Conservation (phyloP, 495 filamentous ascomycete genomes). For the Chaetomidium leptoderma region DNA sequence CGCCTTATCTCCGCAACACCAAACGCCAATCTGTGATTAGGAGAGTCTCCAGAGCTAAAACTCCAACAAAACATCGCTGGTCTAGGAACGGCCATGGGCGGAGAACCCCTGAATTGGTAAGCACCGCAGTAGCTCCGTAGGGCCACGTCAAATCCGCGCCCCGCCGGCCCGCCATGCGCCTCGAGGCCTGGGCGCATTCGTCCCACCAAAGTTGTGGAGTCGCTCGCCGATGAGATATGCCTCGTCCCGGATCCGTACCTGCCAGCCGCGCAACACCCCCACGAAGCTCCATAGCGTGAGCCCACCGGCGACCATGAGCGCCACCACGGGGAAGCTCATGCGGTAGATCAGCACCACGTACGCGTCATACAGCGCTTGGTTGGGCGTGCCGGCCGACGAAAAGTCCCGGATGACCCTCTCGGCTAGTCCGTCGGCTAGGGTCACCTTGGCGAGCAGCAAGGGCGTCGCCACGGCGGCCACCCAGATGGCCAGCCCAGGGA, state of each 20-base stretch:
- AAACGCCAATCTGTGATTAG: neutral
- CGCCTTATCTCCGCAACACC: neutral
- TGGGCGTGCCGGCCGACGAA: slow-evolving; percentile 17
- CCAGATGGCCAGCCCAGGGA: slow-evolving; percentile 63
- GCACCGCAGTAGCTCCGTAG: neutral
- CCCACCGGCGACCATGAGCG: slow-evolving; percentile 40
- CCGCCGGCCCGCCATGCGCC: slow-evolving; percentile 32
- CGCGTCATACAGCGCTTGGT: slow-evolving; percentile 39
- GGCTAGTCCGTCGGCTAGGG: slow-evolving; percentile 25
- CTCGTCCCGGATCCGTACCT: slow-evolving; percentile 80
- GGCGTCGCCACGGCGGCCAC: slow-evolving; percentile 57
- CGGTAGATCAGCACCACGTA: slow-evolving; percentile 59
- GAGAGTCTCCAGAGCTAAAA: neutral
- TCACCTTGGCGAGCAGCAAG: slow-evolving; percentile 29
- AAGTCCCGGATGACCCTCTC: neutral
- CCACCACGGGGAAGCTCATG: slow-evolving; percentile 63
- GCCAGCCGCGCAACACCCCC: slow-evolving; percentile 68
- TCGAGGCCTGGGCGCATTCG: slow-evolving; percentile 20
- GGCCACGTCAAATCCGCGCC: slow-evolving; percentile 23
- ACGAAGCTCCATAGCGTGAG: slow-evolving; percentile 48
- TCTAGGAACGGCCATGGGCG: no score
- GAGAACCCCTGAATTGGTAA: neutral
- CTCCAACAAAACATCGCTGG: neutral
- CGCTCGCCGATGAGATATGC: slow-evolving; percentile 94
- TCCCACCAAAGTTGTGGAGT: slow-evolving; percentile 84